Base-by-base conservation (phyloP, 2,329 filamentous ascomycete genomes). In the Verticillium nubilum region DNA sequence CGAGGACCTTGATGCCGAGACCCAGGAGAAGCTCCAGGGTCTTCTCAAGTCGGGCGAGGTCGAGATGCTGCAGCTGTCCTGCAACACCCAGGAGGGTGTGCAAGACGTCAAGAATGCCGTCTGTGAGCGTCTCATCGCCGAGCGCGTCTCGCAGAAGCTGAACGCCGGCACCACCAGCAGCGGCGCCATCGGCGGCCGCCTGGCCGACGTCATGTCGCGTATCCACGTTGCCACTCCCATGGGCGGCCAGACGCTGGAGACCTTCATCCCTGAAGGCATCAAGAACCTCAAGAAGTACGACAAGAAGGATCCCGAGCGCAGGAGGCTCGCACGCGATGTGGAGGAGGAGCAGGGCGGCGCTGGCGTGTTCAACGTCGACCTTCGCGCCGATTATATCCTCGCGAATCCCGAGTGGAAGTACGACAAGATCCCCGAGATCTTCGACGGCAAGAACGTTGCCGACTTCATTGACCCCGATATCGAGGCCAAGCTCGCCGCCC, bases 401-500 rank as follows among this genome's bases (percentile, higher is more conserved):
- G 91, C 90, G 64, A 86, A 97, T 72, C 86, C 89, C 50, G 92
- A 95, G 60, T 98, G 95, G 95, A 97, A 96, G 75, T 86, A 97
- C 73, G 96, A 99, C 79, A 92, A 90, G 77, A 90, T 98, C 59
- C 95, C 95, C 31, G 95, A 99, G 76, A 83, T 97, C 55, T 90
- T 93, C 74, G 88, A 98, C 71, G 95, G 95, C 75, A 93, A 94
- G 83, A 99, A 99, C 74, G 91, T 99, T 60, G 95, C 94, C 78
- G 95, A 99, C 76, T 99, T 91, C 74, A 87, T 99, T 70, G 95
- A 98, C 70, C 93, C 94, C 1, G 96, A 99, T 59, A 99, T 99
- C 71, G 95, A 97, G 70, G 84, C 87, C 66, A 98, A 97, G 80
- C 85, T 99, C 56, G 88, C 89, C 57, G 92, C 92, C 59, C 83